These are phyloP conservation scores for Pittosporum tobira DNA, from an alignment of 129 eudicot species.

Conservation along the genomic window DNA sequence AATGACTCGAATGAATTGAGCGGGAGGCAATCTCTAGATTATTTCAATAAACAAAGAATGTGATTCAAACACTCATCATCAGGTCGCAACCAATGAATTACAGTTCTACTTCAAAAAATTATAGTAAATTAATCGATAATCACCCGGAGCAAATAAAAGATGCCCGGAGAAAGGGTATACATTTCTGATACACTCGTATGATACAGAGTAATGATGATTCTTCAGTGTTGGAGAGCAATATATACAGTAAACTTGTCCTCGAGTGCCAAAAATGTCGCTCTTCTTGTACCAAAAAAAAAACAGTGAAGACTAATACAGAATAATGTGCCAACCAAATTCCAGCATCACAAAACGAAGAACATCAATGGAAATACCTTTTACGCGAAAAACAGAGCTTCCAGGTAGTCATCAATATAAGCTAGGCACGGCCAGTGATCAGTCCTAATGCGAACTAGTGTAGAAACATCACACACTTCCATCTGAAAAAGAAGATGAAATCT, in stretches of 20 bases:
- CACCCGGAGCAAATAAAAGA: slow-evolving; percentile 14
- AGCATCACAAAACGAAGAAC: neutral
- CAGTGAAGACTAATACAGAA: neutral
- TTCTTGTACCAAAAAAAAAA: neutral
- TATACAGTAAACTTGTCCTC: neutral
- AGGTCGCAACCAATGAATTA: neutral
- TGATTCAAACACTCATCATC: neutral
- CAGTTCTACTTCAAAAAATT: neutral
- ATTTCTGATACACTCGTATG: neutral
- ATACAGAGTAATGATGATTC: neutral
- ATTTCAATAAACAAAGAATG: neutral
- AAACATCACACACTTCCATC: slow-evolving; percentile 67
- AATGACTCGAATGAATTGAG: no score
- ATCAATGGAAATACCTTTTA: slow-evolving; percentile 16
- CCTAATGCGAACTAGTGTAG: slow-evolving; percentile 80
- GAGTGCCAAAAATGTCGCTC: slow-evolving; percentile 9
- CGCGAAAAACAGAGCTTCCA: slow-evolving; percentile 73
- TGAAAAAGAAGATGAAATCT: slow-evolving; percentile 85
- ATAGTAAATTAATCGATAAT: slow-evolving; percentile 8
- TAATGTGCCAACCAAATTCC: neutral
- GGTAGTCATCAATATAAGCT: slow-evolving; percentile 87
- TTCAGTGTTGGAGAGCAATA: neutral
- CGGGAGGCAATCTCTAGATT: no score
- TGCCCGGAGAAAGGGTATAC: slow-evolving; percentile 2
- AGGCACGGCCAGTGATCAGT: slow-evolving; percentile 99